Evolutionary conservation across 2,329 filamentous ascomycete genomes (phyloP).

Genomic region (Cryphonectria nitschkei): DNA sequence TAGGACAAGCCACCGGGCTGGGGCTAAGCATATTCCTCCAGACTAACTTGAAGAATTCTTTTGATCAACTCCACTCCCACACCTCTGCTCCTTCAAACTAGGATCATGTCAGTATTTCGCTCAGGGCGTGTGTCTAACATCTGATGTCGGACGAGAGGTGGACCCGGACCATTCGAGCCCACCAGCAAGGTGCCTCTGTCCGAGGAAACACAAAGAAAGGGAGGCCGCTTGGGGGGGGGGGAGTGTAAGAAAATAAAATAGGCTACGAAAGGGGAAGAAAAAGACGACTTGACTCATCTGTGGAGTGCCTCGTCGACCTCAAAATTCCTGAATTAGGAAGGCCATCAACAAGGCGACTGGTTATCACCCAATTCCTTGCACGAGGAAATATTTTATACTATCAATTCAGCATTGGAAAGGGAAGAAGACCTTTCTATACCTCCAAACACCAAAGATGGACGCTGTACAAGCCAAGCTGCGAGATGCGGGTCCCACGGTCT

Average conservation of each 20-base stretch:
- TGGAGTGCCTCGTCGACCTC: background rate
- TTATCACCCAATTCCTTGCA: background rate
- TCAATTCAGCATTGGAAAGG: background rate
- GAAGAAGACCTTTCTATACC: background rate
- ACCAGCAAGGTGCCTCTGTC: background rate
- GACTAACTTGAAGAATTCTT: background rate
- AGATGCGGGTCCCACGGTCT: background rate
- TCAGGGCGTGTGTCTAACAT: background rate
- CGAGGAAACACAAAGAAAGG: background rate
- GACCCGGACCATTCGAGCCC: background rate
- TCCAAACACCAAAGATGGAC: background rate
- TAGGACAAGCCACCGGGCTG: background rate
- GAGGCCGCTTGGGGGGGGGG: background rate
- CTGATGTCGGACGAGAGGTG: background rate
- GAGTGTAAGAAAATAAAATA: background rate
- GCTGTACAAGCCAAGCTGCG: conserved; percentile 10
- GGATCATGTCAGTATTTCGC: background rate
- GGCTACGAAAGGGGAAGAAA: background rate
- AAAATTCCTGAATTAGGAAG: background rate
- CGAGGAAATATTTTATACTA: background rate
- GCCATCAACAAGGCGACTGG: background rate
- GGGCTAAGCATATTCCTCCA: background rate
- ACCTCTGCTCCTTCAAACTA: background rate
- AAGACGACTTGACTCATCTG: background rate
- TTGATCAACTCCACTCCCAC: background rate